Percentiles rank a stretch among this genome's conserved stretches.
Conservation (phyloP, 108 stramenopile genomes). For the Poteriospumella lacustris region DNA sequence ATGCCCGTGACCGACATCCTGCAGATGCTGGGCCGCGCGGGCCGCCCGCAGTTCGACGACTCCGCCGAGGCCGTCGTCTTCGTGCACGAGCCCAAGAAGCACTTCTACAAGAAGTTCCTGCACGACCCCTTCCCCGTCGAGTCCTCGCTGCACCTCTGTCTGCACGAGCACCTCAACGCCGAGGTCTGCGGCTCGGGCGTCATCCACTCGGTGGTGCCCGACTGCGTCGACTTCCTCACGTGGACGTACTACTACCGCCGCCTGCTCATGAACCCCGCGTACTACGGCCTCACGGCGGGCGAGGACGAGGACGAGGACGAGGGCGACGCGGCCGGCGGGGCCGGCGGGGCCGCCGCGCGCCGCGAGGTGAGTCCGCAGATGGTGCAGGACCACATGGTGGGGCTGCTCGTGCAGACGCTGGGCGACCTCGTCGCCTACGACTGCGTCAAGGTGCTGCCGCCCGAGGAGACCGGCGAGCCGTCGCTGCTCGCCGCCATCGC, state of each 20-base stretch:
- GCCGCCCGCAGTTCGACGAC: conserved; percentile 91
- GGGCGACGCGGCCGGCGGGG: no score
- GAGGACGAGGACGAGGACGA: conserved; percentile 59
- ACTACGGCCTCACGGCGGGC: conserved; percentile 69
- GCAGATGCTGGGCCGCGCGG: conserved; percentile 98
- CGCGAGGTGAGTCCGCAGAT: no score
- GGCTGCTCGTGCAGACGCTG: conserved; percentile 59
- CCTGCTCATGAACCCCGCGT: conserved; percentile 85
- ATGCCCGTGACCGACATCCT: conserved; percentile 97
- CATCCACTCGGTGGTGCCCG: conserved; percentile 49
- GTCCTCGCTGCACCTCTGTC: conserved; percentile 65
- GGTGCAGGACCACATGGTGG: conserved; percentile 47
- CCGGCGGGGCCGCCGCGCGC: no score
- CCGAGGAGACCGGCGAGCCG: conserved; percentile 47
- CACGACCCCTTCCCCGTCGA: conserved; percentile 99
- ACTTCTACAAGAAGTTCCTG: conserved; percentile 91
- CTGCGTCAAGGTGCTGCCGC: conserved; percentile 63
- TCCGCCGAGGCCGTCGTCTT: conserved; percentile 84
- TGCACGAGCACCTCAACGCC: conserved; percentile 91
- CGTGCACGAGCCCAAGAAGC: conserved; percentile 88
- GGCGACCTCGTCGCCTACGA: conserved; percentile 63
- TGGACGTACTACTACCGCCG: conserved; percentile 96
- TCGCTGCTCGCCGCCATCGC: not conserved
- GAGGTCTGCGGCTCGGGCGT: conserved; percentile 80
- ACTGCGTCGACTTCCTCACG: conserved; percentile 80